Conservation (phyloP, 306 rosid genomes). For the Fragaria vesca region DNA sequence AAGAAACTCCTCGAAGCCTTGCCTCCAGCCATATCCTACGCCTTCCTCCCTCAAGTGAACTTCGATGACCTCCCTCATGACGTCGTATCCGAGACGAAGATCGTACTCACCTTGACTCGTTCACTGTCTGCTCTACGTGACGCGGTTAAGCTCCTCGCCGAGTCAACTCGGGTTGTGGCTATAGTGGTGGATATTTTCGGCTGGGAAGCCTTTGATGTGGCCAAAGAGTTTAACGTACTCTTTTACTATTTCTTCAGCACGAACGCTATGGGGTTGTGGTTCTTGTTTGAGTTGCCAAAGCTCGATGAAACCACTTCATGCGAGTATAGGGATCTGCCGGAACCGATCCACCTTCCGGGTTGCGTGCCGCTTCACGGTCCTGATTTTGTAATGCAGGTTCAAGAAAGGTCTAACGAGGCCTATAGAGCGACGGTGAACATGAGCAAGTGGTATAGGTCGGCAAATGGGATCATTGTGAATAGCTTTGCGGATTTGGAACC, state of each 20-base stretch:
- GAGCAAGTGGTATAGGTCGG: neutral
- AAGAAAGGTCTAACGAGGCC: neutral
- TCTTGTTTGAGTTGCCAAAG: neutral
- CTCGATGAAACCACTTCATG: neutral
- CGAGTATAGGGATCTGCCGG: neutral
- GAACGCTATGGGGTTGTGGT: conserved; percentile 1
- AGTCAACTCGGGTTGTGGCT: neutral
- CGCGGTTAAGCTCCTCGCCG: neutral
- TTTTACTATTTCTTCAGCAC: neutral
- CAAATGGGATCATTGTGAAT: neutral
- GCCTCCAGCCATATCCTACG: neutral
- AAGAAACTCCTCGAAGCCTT: neutral
- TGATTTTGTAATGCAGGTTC: neutral
- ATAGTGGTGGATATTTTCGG: neutral
- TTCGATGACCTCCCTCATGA: neutral
- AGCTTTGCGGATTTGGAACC: neutral
- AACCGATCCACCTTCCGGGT: neutral
- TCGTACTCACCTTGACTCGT: neutral
- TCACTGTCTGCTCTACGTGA: neutral
- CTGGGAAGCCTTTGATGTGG: neutral
- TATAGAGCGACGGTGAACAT: neutral
- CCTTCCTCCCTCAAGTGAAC: neutral
- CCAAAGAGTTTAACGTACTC: neutral
- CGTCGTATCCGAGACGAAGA: neutral
- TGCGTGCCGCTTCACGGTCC: neutral